phyloP scores from a whole-genome alignment of 768 basidiomycete genomes.

The Leccinum disarticulatum region DNA sequence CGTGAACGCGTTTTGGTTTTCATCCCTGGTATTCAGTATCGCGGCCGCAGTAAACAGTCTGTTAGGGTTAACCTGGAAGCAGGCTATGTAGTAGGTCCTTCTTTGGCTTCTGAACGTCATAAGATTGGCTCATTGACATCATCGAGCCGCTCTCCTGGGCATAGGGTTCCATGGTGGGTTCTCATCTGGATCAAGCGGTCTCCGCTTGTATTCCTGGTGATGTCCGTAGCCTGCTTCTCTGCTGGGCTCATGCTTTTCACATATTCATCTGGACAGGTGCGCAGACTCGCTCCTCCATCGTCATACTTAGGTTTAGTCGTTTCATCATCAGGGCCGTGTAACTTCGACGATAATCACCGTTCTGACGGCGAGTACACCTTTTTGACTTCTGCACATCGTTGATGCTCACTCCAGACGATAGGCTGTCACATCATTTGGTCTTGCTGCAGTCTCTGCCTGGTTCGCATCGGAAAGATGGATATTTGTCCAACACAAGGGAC shows the following conservation, averaged over 20 bases:
- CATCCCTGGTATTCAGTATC: slow-evolving; percentile 54
- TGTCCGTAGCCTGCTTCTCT: slow-evolving; percentile 83
- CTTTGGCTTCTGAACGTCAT: slow-evolving; percentile 8
- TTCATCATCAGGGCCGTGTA: slow-evolving; percentile 44
- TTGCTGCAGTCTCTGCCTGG: slow-evolving; percentile 53
- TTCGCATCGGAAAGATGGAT: slow-evolving; percentile 53
- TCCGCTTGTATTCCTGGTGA: slow-evolving; percentile 78
- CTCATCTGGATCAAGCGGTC: slow-evolving; percentile 85
- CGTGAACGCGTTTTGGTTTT: slow-evolving; percentile 57
- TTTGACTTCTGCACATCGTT: background rate
- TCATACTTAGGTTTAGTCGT: slow-evolving; percentile 16
- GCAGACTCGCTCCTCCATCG: slow-evolving; percentile 26
- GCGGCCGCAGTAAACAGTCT: slow-evolving; percentile 54
- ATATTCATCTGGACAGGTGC: slow-evolving; percentile 70
- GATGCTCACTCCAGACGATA: slow-evolving; percentile 15
- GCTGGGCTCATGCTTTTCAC: slow-evolving; percentile 75
- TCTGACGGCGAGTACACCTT: slow-evolving; percentile 47
- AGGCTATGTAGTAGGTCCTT: slow-evolving; percentile 52
- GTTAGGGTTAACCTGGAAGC: slow-evolving; percentile 54
- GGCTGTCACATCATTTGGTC: slow-evolving; percentile 42
- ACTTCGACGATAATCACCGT: slow-evolving; percentile 76
- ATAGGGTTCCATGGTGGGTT: slow-evolving; percentile 59
- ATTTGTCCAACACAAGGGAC: slow-evolving; percentile 47
- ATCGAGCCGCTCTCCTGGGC: slow-evolving; percentile 50
- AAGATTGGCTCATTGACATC: slow-evolving; percentile 19